Evolutionary conservation across 1,139 yeast genomes (phyloP).

Genomic region (Diutina catenulata): DNA sequence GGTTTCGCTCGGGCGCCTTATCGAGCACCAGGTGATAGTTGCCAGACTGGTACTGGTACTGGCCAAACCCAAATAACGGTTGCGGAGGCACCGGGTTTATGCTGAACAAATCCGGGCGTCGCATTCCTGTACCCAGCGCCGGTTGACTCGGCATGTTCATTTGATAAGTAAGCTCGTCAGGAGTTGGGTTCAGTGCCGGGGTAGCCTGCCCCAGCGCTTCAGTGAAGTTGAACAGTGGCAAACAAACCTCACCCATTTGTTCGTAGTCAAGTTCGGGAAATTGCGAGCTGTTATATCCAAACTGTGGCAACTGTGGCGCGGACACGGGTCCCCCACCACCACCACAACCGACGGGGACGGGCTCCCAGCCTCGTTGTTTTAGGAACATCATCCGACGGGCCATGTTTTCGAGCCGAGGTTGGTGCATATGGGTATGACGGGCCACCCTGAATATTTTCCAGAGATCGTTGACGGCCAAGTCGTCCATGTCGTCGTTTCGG

Average conservation of each 20-base stretch:
- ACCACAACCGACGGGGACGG: too few species aligned
- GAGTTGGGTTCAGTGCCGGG: too few species aligned
- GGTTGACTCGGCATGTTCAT: too few species aligned
- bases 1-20: too few species aligned
- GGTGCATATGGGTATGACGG: neutral
- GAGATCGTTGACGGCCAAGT: neutral
- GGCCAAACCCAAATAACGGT: too few species aligned
- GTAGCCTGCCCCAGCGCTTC: too few species aligned
- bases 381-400: conserved; percentile 3
- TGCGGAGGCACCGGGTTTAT: too few species aligned
- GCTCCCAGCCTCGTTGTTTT: neutral
- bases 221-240: conserved; percentile 1
- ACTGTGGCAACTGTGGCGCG: neutral
- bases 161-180: too few species aligned
- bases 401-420: conserved; percentile 3
- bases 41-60: too few species aligned
- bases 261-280: neutral
- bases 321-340: conserved; percentile 1
- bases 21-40: too few species aligned
- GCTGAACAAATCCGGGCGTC: too few species aligned
- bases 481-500: neutral
- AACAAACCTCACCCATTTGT: conserved; percentile 5
- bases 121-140: too few species aligned
- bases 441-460: conserved; percentile 5
- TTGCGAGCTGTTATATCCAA: neutral